A percentile compares a stretch with the other conserved stretches of the same genome.
Conservation (phyloP, 352 stramenopile species). For the Thraustochytrium striatum region DNA sequence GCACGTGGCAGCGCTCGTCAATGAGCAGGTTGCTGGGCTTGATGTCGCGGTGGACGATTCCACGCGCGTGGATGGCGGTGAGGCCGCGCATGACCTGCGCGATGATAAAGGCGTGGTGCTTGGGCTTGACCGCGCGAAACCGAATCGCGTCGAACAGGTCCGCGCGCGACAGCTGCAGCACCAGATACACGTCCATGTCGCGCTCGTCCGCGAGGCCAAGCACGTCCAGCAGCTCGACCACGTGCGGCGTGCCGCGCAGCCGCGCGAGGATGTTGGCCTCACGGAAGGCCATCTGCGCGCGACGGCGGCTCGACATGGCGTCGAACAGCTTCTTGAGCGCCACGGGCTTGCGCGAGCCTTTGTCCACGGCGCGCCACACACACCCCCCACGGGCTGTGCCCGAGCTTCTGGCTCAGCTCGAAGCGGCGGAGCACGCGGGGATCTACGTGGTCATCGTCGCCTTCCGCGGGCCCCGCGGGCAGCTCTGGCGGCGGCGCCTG, state of each 20-base stretch:
- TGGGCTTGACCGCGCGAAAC: conserved; percentile 65
- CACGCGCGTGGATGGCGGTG: conserved; percentile 81
- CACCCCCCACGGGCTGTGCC: conserved; percentile 18
- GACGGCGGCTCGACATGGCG: neutral
- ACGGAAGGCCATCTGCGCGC: conserved; percentile 28
- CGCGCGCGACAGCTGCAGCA: conserved; percentile 77
- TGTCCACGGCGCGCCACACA: conserved; percentile 42
- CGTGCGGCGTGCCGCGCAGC: conserved; percentile 84
- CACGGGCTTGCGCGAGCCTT: conserved; percentile 12
- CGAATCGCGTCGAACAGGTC: conserved; percentile 75
- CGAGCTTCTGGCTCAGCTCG: conserved; percentile 30
- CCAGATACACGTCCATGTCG: conserved; percentile 73
- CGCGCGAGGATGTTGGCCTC: conserved; percentile 88
- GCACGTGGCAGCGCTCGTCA: conserved; percentile 78
- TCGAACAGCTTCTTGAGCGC: conserved; percentile 34
- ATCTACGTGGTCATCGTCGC: conserved; percentile 20
- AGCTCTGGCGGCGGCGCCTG: neutral
- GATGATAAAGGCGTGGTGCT: conserved; percentile 77
- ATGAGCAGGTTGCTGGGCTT: conserved; percentile 95
- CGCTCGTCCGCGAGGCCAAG: neutral
- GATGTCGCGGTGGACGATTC: conserved; percentile 90
- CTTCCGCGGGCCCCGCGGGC: neutral
- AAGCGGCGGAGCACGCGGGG: neutral
- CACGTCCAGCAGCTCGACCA: conserved; percentile 83
- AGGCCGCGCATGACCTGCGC: conserved; percentile 91